These are phyloP conservation scores for Tetrahymena elliotti DNA, from an alignment of 73 alveolate species.

Conservation along the genomic window DNA sequence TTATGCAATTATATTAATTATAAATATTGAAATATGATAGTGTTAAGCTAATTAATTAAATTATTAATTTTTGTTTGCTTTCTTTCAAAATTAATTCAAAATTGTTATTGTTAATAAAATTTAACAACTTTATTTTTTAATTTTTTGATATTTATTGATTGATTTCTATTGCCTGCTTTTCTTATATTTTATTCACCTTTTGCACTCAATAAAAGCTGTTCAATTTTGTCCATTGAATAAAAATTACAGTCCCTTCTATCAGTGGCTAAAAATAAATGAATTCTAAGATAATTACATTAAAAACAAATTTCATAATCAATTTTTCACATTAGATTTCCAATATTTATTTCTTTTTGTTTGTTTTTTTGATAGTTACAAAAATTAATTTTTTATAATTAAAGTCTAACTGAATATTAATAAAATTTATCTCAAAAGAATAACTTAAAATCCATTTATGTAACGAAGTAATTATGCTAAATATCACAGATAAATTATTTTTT, in stretches of 20 bases:
- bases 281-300: background rate
- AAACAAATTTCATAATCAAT: background rate
- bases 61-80: too few relatives aligned
- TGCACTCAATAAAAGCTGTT: background rate
- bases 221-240: background rate
- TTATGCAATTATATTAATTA: background rate
- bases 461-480: too few relatives aligned
- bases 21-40: background rate
- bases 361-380: too few relatives aligned
- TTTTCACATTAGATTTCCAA: background rate
- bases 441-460: too few relatives aligned
- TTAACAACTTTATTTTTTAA: background rate
- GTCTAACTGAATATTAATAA: too few relatives aligned
- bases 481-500: too few relatives aligned
- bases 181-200: background rate
- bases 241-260: background rate
- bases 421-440: too few relatives aligned
- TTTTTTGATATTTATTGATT: background rate
- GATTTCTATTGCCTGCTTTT: too few relatives aligned
- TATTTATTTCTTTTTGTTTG: too few relatives aligned
- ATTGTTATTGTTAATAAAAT: too few relatives aligned
- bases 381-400: too few relatives aligned
- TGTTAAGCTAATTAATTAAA: too few relatives aligned
- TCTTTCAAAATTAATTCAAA: background rate
- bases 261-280: background rate